Evolutionary conservation across 2,329 filamentous ascomycete species (phyloP).

Genomic region (Hypoxylon sp.): DNA sequence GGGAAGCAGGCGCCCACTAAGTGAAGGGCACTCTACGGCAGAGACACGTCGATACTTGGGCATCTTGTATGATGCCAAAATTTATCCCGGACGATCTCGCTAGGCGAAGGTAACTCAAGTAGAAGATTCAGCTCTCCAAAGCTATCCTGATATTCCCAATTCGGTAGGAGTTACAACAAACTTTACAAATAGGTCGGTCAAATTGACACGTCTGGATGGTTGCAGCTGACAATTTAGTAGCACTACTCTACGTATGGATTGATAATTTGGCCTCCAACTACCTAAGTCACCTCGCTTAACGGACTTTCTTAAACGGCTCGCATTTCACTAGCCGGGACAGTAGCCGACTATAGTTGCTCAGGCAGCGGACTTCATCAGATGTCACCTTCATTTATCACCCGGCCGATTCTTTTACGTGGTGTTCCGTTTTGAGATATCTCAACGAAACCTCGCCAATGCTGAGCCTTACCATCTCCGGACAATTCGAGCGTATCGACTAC

Average conservation of each 20-base stretch:
- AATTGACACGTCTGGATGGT: background rate
- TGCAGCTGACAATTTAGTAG: slow-evolving; percentile 8
- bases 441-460: slow-evolving; percentile 5
- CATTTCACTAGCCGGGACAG: slow-evolving; percentile 3
- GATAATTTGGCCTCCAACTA: background rate
- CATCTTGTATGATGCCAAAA: background rate
- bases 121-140: background rate
- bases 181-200: background rate
- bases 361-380: background rate
- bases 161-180: background rate
- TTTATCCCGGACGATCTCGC: background rate
- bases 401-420: background rate
- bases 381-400: slow-evolving; percentile 1
- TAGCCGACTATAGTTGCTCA: background rate
- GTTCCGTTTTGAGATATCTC: background rate
- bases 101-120: background rate
- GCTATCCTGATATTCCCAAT: slow-evolving; percentile 1
- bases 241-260: background rate
- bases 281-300: background rate
- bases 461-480: background rate
- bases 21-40: background rate
- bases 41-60: background rate
- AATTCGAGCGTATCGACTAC: background rate
- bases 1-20: background rate
- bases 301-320: background rate